These are phyloP conservation scores for Casuarina glauca DNA, from an alignment of 306 rosid genomes.

Conservation along the genomic window DNA sequence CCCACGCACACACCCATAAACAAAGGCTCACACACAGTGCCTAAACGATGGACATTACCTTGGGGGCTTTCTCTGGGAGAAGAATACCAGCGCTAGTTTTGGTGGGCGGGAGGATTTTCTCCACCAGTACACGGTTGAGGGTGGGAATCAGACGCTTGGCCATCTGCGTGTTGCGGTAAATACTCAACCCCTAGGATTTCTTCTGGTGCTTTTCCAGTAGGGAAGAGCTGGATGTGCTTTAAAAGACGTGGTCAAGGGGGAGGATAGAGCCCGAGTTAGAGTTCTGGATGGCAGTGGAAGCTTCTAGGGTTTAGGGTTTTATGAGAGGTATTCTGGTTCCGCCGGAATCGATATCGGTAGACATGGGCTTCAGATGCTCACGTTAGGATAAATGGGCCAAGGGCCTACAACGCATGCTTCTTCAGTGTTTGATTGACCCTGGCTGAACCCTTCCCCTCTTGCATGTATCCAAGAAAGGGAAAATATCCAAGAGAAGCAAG, in stretches of 20 bases:
- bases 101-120: conserved; percentile 80
- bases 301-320: conserved; percentile 50
- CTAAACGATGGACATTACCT: conserved; percentile 39
- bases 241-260: conserved; percentile 7
- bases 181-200: conserved; percentile 12
- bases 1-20: neutral
- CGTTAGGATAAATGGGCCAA: no score
- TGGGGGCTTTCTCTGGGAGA: conserved; percentile 73
- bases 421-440: no score
- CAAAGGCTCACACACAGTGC: neutral
- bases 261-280: neutral
- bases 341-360: neutral
- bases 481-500: no score
- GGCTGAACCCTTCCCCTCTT: no score
- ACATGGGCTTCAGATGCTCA: neutral
- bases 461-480: no score
- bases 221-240: neutral
- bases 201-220: neutral
- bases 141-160: conserved; percentile 84
- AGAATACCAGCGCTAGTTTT: conserved; percentile 83
- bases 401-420: neutral
- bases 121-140: conserved; percentile 74
- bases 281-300: conserved; percentile 54
- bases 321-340: neutral
- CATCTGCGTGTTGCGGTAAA: conserved; percentile 32